Evolutionary conservation across 1,139 yeast species (phyloP), one percentile per base, ranked within the genome.

Genomic region (Magnusiomyces sp.): DNA sequence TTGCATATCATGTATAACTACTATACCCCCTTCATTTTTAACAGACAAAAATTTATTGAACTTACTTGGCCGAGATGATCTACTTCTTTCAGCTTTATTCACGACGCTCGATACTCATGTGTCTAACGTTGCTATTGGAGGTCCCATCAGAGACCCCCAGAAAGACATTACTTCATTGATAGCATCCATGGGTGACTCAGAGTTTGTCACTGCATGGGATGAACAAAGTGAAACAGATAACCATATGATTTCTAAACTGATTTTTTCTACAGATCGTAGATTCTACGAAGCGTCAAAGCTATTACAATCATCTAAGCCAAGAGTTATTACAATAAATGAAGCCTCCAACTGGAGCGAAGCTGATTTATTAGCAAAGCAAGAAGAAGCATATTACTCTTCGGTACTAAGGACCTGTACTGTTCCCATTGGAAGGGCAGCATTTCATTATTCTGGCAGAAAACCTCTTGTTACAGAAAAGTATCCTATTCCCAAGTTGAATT

Each of bases 391-490:
- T 0, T 71, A 77, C 0, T 67, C 79, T 32, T 81, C 81, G 39
- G 86, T 87, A 1, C 61, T 80, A 47, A 71, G 97, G 57, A 87
- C 95, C 0, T 72, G 89, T 49, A 77, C 95, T 0, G 78, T 79
- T 53, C 94, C 89, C 0, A 71, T 80, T 57, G 98, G 92, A 5
- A 75, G 92, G 65, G 95, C 83, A 31, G 88, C 83, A 7, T 72
- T 80, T 48, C 80, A 76, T 58, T 80, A 77, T 56, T 81, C 86
- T 1, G 81, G 92, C 13, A 74, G 88, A 53, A 73, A 75, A 51
- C 97, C 97, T 0, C 67, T 89, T 50, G 74, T 86, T 37, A 88
- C 97, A 0, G 97, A 92, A 62, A 81, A 82, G 55, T 85, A 88
- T 59, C 85, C 87, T 0, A 80, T 85, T 23, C 92, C 95, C 0